Percentiles rank a stretch among this genome's conserved stretches.
These are phyloP conservation scores for Trametopsis cervina DNA, from an alignment of 768 basidiomycete genomes.

Conservation along the genomic window DNA sequence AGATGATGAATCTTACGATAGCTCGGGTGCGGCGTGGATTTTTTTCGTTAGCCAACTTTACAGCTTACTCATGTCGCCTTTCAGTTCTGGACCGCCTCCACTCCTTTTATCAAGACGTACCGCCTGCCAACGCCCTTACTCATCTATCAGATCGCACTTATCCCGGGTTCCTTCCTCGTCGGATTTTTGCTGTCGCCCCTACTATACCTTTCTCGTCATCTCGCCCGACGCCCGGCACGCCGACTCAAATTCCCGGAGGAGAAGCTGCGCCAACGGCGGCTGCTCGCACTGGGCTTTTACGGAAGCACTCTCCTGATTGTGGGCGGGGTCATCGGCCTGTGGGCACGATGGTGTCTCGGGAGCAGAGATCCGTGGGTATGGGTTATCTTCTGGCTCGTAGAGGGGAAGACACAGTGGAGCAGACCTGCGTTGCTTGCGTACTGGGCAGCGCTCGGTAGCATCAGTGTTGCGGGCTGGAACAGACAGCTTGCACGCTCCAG, in stretches of 20 bases:
- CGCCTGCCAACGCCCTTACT: constrained; percentile 89
- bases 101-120: constrained; percentile 84
- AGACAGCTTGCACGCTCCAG: constrained; percentile 79
- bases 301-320: constrained; percentile 70
- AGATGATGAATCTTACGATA: constrained; percentile 78
- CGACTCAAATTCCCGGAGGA: constrained; percentile 80
- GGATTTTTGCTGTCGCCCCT: constrained; percentile 94
- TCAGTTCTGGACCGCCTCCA: constrained; percentile 76
- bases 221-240: constrained; percentile 78
- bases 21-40: constrained; percentile 52
- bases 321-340: constrained; percentile 78
- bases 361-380: constrained; percentile 86
- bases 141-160: constrained; percentile 85
- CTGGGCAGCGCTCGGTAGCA: constrained; percentile 72
- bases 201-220: constrained; percentile 84
- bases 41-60: neutral
- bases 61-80: neutral
- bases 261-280: constrained; percentile 73
- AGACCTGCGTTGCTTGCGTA: constrained; percentile 73
- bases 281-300: constrained; percentile 83
- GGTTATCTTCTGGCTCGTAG: constrained; percentile 70
- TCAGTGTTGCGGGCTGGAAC: constrained; percentile 94
- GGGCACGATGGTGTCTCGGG: constrained; percentile 83
- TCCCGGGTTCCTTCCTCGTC: constrained; percentile 86
- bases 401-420: constrained; percentile 73